Conservation (phyloP, 2,329 filamentous ascomycete genomes). For the Alternaria ventricosa region DNA sequence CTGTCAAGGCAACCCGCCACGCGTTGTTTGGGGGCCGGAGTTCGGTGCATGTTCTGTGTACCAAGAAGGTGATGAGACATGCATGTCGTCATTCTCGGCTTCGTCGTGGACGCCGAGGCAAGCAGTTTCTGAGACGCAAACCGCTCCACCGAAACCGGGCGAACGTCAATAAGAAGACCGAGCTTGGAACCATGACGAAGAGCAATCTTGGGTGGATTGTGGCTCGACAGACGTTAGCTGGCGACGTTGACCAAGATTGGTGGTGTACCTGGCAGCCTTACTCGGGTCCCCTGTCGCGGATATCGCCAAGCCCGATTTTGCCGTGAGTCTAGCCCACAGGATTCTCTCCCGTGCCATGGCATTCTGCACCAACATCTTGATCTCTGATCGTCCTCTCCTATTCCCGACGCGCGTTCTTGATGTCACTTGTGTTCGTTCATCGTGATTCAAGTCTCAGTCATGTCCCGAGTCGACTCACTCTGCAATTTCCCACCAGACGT, state of each 20-base stretch:
- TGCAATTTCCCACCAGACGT: neutral
- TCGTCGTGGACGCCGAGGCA: neutral
- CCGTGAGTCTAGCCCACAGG: neutral
- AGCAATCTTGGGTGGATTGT: neutral
- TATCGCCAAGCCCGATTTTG: slow-evolving; percentile 2
- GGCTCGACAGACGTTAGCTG: neutral
- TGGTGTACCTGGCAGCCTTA: slow-evolving; percentile 1
- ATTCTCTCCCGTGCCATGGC: neutral
- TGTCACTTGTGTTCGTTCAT: neutral
- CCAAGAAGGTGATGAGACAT: slow-evolving; percentile 11
- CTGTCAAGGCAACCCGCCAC: slow-evolving; percentile 15
- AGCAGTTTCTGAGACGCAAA: slow-evolving; percentile 3
- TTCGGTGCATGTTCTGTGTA: neutral
- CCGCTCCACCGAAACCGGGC: neutral
- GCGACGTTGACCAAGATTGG: neutral
- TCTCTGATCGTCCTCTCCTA: neutral
- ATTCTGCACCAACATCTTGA: neutral
- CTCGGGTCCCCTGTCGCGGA: neutral
- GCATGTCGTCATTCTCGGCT: slow-evolving; percentile 19
- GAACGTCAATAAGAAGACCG: neutral
- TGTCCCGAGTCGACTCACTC: neutral
- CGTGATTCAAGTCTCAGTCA: neutral
- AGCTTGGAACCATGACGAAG: neutral
- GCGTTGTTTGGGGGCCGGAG: neutral
- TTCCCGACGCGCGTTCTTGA: neutral